Conservation (phyloP, 805 yeast species). For the Wickerhamomyces subpelliculosus region DNA sequence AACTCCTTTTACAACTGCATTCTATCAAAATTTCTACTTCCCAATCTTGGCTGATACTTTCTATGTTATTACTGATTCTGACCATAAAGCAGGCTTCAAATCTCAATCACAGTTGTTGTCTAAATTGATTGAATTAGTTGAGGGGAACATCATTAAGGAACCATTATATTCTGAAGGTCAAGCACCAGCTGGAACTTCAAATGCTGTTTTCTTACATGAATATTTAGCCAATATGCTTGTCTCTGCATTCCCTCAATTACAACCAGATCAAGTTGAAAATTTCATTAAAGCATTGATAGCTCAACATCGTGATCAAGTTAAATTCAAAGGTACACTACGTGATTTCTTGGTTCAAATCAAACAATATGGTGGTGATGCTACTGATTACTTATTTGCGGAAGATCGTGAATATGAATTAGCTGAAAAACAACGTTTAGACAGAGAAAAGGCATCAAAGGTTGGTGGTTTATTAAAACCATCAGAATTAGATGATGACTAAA, state of each 20-base stretch:
- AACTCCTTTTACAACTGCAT: constrained; percentile 71
- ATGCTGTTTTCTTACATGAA: constrained; percentile 69
- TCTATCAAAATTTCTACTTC: constrained; percentile 83
- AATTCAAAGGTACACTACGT: constrained; percentile 79
- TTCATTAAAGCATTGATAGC: constrained; percentile 73
- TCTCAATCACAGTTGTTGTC: constrained; percentile 81
- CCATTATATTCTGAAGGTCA: constrained; percentile 78
- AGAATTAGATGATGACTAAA: constrained; percentile 73
- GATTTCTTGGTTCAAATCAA: constrained; percentile 96
- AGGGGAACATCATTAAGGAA: constrained; percentile 61
- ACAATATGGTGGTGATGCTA: constrained; percentile 92
- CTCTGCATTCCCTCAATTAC: constrained; percentile 89
- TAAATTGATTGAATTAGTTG: constrained; percentile 75
- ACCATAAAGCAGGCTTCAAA: constrained; percentile 94
- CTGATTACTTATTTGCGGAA: constrained; percentile 91
- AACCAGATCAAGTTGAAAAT: constrained; percentile 71
- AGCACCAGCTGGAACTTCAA: constrained; percentile 81
- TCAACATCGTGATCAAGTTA: constrained; percentile 64
- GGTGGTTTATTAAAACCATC: constrained; percentile 95
- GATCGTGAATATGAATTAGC: constrained; percentile 74
- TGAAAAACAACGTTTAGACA: constrained; percentile 64
- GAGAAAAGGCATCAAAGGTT: constrained; percentile 75
- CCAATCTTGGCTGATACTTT: constrained; percentile 88
- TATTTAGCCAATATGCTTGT: constrained; percentile 76
- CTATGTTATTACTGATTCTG: constrained; percentile 90